phyloP scores from a whole-genome alignment of 1,284 basidiomycete species.

The Marasmius sp. region DNA sequence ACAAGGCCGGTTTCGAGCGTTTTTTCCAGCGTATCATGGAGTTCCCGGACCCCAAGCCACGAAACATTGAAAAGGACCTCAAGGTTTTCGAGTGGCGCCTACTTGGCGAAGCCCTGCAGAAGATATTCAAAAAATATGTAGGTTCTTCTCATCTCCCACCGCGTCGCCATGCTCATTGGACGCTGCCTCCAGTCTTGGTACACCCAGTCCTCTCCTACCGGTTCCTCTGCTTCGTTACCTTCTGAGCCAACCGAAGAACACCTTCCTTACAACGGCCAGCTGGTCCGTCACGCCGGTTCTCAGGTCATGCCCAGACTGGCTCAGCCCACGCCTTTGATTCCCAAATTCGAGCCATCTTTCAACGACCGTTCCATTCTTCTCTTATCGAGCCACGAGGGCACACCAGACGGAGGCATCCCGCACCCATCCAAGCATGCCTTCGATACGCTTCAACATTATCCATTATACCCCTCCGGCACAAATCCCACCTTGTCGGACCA shows the following conservation, averaged over 20 bases:
- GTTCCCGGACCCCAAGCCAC: constrained; percentile 89
- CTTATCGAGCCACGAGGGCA: constrained; percentile 23
- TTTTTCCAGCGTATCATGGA: constrained; percentile 97
- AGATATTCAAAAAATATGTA: constrained; percentile 95
- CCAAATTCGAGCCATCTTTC: constrained; percentile 25
- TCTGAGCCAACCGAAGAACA: constrained; percentile 26
- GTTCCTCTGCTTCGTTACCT: constrained; percentile 35
- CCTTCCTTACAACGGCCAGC: constrained; percentile 19
- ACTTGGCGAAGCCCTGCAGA: constrained; percentile 80
- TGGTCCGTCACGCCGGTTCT: constrained; percentile 9
- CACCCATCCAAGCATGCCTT: constrained; percentile 29
- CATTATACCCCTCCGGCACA: constrained; percentile 24
- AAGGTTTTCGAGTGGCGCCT: constrained; percentile 96
- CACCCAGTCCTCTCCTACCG: constrained; percentile 30
- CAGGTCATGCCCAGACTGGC: constrained; percentile 15
- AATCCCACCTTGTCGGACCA: constrained; percentile 8
- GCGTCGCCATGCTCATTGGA: constrained; percentile 8
- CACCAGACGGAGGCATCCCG: constrained; percentile 26
- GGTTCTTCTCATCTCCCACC: constrained; percentile 33
- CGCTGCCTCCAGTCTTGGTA: constrained; percentile 42
- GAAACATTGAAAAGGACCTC: constrained; percentile 97
- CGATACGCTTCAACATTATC: constrained; percentile 25
- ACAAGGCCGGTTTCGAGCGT: constrained; percentile 73
- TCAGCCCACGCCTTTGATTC: constrained; percentile 13
- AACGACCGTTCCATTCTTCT: constrained; percentile 25